These are phyloP conservation scores for Penicillium concentricum DNA, from an alignment of 2,329 filamentous ascomycete species.

Conservation along the genomic window DNA sequence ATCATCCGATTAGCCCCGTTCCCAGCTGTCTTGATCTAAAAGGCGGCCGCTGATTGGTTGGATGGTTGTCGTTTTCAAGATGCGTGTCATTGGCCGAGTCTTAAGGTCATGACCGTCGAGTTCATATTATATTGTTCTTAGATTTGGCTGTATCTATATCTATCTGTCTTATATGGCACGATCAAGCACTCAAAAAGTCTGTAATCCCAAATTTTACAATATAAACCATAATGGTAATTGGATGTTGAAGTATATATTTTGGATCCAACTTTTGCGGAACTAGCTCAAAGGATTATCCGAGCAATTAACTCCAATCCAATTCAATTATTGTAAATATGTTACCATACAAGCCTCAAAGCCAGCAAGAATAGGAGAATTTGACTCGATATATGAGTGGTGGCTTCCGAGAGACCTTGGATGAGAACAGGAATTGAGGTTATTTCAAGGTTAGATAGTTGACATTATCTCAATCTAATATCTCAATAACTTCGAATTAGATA, in stretches of 20 bases:
- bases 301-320: not conserved
- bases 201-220: not conserved
- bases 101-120: not conserved
- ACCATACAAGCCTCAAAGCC: no score
- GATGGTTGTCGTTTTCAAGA: constrained; percentile 6
- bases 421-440: not conserved
- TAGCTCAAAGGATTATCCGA: not conserved
- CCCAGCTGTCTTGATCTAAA: constrained; percentile 22
- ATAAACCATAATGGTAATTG: no score
- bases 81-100: constrained; percentile 11
- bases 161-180: not conserved
- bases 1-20: constrained; percentile 20
- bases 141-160: not conserved
- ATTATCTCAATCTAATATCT: not conserved
- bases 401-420: not conserved
- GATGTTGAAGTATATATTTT: not conserved
- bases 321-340: rapidly evolving
- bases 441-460: not conserved
- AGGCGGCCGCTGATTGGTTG: constrained; percentile 26
- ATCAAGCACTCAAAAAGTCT: not conserved
- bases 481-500: not conserved
- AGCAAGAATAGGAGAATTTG: not conserved
- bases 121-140: not conserved
- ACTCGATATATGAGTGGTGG: not conserved
- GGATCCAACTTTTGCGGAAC: not conserved